phyloP scores from a whole-genome alignment of 352 stramenopile genomes.

The Aphanomyces astaci region DNA sequence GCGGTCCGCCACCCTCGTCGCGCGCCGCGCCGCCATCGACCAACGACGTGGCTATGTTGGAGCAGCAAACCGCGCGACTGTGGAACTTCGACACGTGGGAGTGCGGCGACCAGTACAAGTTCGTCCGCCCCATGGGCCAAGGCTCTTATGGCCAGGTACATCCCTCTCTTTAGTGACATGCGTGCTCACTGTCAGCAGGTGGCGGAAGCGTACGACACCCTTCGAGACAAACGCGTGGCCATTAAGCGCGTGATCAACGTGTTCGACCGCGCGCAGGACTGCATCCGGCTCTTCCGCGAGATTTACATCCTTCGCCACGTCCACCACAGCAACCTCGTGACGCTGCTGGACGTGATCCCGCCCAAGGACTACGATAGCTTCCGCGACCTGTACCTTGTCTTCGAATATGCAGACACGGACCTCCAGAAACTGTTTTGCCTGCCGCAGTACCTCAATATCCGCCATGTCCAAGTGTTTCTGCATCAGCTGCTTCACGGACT shows the following conservation, averaged over 20 bases:
- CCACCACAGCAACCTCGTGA: slow-evolving; percentile 73
- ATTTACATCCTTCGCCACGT: slow-evolving; percentile 84
- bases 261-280: slow-evolving; percentile 83
- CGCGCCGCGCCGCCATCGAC: background rate
- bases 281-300: slow-evolving; percentile 79
- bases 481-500: slow-evolving; percentile 92
- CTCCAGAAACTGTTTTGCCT: slow-evolving; percentile 92
- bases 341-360: slow-evolving; percentile 72
- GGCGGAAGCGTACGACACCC: slow-evolving; percentile 66
- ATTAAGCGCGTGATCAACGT: slow-evolving; percentile 88
- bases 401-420: slow-evolving; percentile 91
- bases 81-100: slow-evolving; percentile 22
- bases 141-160: slow-evolving; percentile 18
- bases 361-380: slow-evolving; percentile 78
- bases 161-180: background rate
- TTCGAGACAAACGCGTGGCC: slow-evolving; percentile 72
- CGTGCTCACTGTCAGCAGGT: background rate
- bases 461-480: slow-evolving; percentile 95
- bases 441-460: slow-evolving; percentile 88
- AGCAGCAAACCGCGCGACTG: slow-evolving; percentile 5
- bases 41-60: slow-evolving; percentile 6
- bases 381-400: slow-evolving; percentile 88
- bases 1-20: background rate
- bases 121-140: slow-evolving; percentile 20
- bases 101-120: slow-evolving; percentile 7